Conservation (phyloP, 2,329 filamentous ascomycete genomes). For the Ophiocordyceps robertsii region DNA sequence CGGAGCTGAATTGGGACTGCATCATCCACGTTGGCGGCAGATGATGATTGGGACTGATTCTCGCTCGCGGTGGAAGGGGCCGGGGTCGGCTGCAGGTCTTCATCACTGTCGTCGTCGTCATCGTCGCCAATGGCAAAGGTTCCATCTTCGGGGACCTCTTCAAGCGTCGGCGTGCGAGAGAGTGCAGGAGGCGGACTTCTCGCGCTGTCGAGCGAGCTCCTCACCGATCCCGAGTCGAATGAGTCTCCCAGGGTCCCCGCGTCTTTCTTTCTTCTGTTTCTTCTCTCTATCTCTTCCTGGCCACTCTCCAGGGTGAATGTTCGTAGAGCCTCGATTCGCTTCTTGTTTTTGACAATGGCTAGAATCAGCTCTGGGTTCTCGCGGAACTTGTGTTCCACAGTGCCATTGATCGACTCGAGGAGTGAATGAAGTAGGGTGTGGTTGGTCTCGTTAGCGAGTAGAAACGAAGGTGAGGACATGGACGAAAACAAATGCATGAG, state of each 20-base stretch:
- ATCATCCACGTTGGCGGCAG: conserved; percentile 56
- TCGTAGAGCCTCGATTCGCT: conserved; percentile 71
- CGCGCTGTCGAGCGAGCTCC: conserved; percentile 55
- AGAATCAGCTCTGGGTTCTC: conserved; percentile 74
- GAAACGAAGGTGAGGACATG: conserved; percentile 86
- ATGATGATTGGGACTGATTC: conserved; percentile 51
- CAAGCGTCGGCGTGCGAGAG: conserved; percentile 12
- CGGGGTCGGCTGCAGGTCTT: conserved; percentile 43
- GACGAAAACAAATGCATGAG: conserved; percentile 78
- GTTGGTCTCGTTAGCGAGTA: conserved; percentile 86
- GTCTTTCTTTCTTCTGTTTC: conserved; percentile 59
- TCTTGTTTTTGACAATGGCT: conserved; percentile 64
- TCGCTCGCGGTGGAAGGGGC: conserved; percentile 51
- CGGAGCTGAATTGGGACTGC: conserved; percentile 70
- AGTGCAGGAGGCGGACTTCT: conserved; percentile 39
- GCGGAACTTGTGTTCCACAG: conserved; percentile 77
- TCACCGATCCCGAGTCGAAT: conserved; percentile 33
- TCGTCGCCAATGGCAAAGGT: conserved; percentile 81
- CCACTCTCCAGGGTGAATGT: conserved; percentile 86
- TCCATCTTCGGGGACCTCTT: conserved; percentile 43
- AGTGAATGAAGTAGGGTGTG: conserved; percentile 68
- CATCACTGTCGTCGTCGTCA: conserved; percentile 47
- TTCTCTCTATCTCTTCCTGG: conserved; percentile 77
- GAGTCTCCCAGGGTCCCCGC: conserved; percentile 34
- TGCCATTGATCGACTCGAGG: conserved; percentile 77